Conservation (phyloP, 345 rosid species). For the Sisymbrium irio region DNA sequence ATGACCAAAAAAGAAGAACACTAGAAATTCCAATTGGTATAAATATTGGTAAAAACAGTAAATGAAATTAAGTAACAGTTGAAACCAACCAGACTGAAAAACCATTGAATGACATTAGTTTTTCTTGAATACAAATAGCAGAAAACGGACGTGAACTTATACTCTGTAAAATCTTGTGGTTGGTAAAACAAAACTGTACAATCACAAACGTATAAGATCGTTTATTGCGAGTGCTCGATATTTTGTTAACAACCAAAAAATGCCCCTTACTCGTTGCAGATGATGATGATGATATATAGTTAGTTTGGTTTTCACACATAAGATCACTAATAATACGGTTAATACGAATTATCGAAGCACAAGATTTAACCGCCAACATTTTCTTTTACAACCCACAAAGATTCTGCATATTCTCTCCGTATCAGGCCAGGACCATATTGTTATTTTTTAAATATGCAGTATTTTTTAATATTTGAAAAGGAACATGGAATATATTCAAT, state of each 20-base stretch:
- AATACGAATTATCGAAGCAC: neutral
- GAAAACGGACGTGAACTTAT: neutral
- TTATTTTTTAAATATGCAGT: neutral
- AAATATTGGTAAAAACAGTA: neutral
- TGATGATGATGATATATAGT: neutral
- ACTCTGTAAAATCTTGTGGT: neutral
- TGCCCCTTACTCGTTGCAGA: neutral
- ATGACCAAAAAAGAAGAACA: too few species aligned
- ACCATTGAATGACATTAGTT: neutral
- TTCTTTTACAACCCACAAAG: neutral
- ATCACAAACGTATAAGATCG: neutral
- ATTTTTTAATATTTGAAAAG: too few species aligned
- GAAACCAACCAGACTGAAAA: neutral
- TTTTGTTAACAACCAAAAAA: neutral
- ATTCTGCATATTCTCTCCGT: neutral
- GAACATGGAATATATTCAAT: too few species aligned
- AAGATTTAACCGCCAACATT: too few species aligned
- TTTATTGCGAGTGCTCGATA: neutral
- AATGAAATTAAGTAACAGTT: neutral
- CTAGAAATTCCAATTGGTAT: neutral
- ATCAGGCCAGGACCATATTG: neutral
- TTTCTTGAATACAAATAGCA: neutral
- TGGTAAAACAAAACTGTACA: neutral
- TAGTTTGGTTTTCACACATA: neutral
- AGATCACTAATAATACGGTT: neutral